These are phyloP conservation scores for Dentipellis sp. DNA, from an alignment of 768 basidiomycete species.

Conservation along the genomic window DNA sequence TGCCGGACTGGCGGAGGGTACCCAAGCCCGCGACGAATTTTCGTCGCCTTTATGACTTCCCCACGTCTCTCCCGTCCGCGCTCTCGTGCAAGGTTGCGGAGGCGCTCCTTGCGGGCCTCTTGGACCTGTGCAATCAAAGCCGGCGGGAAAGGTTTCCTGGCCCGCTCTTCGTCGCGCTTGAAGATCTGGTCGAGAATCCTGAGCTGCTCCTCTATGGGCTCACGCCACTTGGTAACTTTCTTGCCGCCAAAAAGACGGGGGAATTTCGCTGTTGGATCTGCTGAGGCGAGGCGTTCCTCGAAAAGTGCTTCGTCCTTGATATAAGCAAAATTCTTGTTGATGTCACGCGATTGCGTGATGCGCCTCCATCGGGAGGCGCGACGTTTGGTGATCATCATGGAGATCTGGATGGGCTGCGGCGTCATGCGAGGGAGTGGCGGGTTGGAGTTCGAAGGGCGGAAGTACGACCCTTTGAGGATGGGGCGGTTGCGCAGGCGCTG, in stretches of 20 bases:
- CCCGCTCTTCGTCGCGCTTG: slow-evolving; percentile 33
- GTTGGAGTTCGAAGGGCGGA: slow-evolving; percentile 58
- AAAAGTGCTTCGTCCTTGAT: slow-evolving; percentile 29
- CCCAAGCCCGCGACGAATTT: slow-evolving; percentile 38
- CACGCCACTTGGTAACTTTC: slow-evolving; percentile 20
- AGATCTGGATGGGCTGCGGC: slow-evolving; percentile 68
- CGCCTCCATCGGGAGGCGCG: slow-evolving; percentile 36
- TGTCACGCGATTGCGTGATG: slow-evolving; percentile 22
- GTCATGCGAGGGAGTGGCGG: slow-evolving; percentile 69
- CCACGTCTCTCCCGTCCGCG: slow-evolving; percentile 53
- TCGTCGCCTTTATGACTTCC: slow-evolving; percentile 41
- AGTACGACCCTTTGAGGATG: slow-evolving; percentile 60
- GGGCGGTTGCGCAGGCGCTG: slow-evolving; percentile 45
- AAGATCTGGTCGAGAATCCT: slow-evolving; percentile 25
- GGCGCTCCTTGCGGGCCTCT: slow-evolving; percentile 49
- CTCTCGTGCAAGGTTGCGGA: slow-evolving; percentile 58
- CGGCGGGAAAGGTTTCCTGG: slow-evolving; percentile 32
- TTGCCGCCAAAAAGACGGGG: slow-evolving; percentile 15
- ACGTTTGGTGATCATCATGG: slow-evolving; percentile 56
- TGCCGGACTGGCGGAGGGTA: slow-evolving; percentile 56
- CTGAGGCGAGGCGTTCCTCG: slow-evolving; percentile 20
- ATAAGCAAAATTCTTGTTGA: slow-evolving; percentile 27
- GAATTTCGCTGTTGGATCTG: slow-evolving; percentile 1
- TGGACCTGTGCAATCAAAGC: slow-evolving; percentile 40
- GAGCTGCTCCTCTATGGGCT: slow-evolving; percentile 26